Base-by-base conservation (phyloP, 805 yeast genomes). In the Ogataea ganodermae region DNA sequence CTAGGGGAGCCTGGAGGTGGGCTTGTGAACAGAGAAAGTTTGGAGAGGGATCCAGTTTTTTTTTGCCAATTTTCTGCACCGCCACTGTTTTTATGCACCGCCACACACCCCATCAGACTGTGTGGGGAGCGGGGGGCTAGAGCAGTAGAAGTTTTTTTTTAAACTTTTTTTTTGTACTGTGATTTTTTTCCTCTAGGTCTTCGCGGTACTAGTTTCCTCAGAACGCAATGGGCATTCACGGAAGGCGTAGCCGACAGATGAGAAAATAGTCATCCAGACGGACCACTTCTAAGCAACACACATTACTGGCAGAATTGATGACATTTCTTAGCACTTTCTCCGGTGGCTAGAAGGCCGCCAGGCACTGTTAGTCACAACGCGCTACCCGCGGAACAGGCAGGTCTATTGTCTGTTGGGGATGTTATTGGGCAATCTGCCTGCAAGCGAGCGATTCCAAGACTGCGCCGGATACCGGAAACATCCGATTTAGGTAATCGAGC, bases 401-500 rank as follows among this genome's bases (percentile, higher is more conserved):
- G 17, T 12, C 21, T 33, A 33, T 33, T 33, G 36, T 33, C 36
- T 22, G 30, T 22, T 16, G 20, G 8, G 21, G 18, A 38, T 13
- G 18, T 24, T 18, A 38, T 24, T 38, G 42, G 42, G 42, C 16
- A 16, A 38, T 33, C 42, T 8, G 21, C 14, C 42, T 38, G 42
- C 42, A 38, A 38, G 24, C 10, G 32, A n/a, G 21, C 7, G 13
- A 23, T 18, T 20, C 23, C 16, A 20, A 22, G 24, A 21, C 20
- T 30, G 36, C 30, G 22, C 13, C 45, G 39, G 38, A 42, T 10
- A 42, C 33, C 45, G 45, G 45, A 32, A 18, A 42, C 23, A 6
- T 32, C 45, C 35, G 14, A 7, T 20, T 28, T n/a, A 22, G 45
- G 45, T 31, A 33, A 38, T 9, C 26, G 42, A 38, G 42, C 42